Evolutionary conservation across 2,329 filamentous ascomycete species (phyloP).

Genomic region (Phialemonium atrogriseum): DNA sequence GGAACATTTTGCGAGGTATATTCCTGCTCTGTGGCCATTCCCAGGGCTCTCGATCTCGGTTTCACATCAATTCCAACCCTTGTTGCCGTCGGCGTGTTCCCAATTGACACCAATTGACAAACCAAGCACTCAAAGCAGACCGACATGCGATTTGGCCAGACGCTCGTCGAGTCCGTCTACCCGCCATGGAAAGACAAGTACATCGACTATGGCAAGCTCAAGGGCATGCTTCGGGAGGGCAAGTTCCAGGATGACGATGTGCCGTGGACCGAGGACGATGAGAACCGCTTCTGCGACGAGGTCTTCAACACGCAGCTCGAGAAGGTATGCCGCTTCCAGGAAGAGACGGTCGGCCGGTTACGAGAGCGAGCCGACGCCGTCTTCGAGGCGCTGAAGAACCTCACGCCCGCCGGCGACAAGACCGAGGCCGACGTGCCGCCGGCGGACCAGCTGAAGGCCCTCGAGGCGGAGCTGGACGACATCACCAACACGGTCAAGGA

Average conservation of each 20-base stretch:
- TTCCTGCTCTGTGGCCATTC: no score
- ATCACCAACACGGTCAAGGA: slow-evolving; percentile 89
- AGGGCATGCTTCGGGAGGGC: slow-evolving; percentile 78
- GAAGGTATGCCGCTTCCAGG: slow-evolving; percentile 87
- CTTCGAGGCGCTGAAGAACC: slow-evolving; percentile 68
- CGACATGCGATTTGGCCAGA: slow-evolving; percentile 88
- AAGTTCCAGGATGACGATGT: slow-evolving; percentile 49
- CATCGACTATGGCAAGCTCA: slow-evolving; percentile 92
- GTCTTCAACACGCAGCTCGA: slow-evolving; percentile 90
- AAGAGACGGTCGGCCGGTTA: slow-evolving; percentile 57
- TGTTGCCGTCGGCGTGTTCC: no score
- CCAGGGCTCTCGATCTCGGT: no score
- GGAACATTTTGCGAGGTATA: no score
- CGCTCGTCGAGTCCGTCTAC: slow-evolving; percentile 71
- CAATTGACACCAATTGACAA: no score
- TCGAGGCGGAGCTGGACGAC: slow-evolving; percentile 70
- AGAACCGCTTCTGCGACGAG: slow-evolving; percentile 89
- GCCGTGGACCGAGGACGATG: slow-evolving; percentile 88
- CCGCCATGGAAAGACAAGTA: slow-evolving; percentile 87
- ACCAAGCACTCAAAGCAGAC: no score
- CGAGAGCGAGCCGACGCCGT: slow-evolving; percentile 45
- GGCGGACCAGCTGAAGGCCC: slow-evolving; percentile 57
- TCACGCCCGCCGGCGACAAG: slow-evolving; percentile 42
- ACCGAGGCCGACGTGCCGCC: slow-evolving; percentile 39
- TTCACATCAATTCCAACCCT: no score